A percentile compares a stretch with the other conserved stretches of the same genome.
Conservation (phyloP, 2,329 filamentous ascomycete genomes). For the Byssoonygena ceratinophila region DNA sequence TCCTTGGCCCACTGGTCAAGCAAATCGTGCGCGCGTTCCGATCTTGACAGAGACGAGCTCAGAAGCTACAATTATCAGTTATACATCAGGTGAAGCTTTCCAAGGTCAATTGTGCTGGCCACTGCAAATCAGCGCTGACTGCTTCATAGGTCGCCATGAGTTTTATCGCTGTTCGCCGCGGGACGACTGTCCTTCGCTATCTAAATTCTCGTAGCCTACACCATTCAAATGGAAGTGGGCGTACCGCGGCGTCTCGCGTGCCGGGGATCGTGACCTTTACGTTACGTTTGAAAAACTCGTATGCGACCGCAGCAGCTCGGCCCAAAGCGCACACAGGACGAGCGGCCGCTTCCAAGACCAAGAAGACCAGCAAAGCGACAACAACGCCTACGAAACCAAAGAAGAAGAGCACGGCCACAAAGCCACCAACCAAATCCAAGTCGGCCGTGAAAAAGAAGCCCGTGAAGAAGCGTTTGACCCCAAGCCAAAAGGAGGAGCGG, state of each 20-base stretch:
- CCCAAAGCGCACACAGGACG: slow-evolving; percentile 15
- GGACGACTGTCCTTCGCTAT: slow-evolving; percentile 16
- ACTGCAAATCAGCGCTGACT: not conserved
- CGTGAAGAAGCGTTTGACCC: slow-evolving; percentile 26
- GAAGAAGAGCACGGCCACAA: slow-evolving; percentile 19
- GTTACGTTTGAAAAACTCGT: slow-evolving; percentile 21
- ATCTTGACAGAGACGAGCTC: too few species aligned
- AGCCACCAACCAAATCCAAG: slow-evolving; percentile 16
- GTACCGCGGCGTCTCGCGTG: too few species aligned
- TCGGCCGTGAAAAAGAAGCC: slow-evolving; percentile 18
- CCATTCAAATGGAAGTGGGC: not conserved
- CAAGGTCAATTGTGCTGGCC: too few species aligned
- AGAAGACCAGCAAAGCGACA: slow-evolving; percentile 2
- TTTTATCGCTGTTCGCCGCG: not conserved
- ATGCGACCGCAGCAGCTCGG: slow-evolving; percentile 26
- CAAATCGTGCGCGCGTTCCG: not conserved
- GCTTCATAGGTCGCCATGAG: not conserved
- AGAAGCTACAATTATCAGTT: not conserved
- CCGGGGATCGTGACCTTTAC: slow-evolving; percentile 16
- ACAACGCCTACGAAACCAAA: slow-evolving; percentile 16
- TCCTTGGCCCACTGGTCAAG: not conserved
- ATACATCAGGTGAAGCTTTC: not conserved
- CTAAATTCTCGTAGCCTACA: slow-evolving; percentile 20
- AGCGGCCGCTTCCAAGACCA: slow-evolving; percentile 17
- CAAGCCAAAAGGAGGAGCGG: slow-evolving; percentile 24